These are phyloP conservation scores for Ilyonectria destructans DNA, from an alignment of 2,329 filamentous ascomycete genomes.

Conservation along the genomic window DNA sequence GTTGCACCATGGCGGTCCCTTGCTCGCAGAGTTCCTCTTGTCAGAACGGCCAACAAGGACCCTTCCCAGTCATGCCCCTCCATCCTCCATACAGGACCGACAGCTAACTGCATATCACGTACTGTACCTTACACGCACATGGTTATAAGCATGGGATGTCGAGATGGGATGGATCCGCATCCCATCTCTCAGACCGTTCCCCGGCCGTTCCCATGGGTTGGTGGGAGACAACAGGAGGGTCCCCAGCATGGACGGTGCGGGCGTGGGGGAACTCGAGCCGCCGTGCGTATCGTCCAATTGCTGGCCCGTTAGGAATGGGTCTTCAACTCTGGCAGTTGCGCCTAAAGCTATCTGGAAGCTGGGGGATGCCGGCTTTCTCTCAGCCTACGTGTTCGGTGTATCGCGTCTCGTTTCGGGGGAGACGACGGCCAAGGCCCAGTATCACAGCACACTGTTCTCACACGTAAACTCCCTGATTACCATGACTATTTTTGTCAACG, in stretches of 20 bases:
- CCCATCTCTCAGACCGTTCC: slow-evolving; percentile 37
- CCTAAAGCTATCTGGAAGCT: slow-evolving; percentile 10
- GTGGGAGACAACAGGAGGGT: slow-evolving; percentile 13
- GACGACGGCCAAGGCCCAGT: too few species aligned
- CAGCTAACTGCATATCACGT: slow-evolving; percentile 2
- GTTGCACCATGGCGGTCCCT: background rate
- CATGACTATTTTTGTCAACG: background rate
- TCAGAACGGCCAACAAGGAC: background rate
- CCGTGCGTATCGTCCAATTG: slow-evolving; percentile 17
- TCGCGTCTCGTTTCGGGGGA: slow-evolving; percentile 14
- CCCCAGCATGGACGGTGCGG: slow-evolving; percentile 25
- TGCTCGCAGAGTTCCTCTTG: slow-evolving; percentile 3
- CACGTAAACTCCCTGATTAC: background rate
- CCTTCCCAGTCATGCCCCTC: background rate
- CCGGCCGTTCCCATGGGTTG: slow-evolving; percentile 32
- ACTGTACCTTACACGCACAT: slow-evolving; percentile 14
- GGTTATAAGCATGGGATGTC: slow-evolving; percentile 10
- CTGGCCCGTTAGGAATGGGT: slow-evolving; percentile 6
- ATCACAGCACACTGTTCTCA: background rate
- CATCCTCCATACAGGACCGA: background rate
- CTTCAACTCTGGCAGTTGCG: slow-evolving; percentile 14
- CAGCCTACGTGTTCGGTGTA: slow-evolving; percentile 22
- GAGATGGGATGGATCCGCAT: slow-evolving; percentile 28
- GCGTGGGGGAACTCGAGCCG: slow-evolving; percentile 21
- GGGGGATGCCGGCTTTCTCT: slow-evolving; percentile 26